These are phyloP conservation scores for Allium sativum DNA, from an alignment of 106 monocot genomes.

Conservation along the genomic window DNA sequence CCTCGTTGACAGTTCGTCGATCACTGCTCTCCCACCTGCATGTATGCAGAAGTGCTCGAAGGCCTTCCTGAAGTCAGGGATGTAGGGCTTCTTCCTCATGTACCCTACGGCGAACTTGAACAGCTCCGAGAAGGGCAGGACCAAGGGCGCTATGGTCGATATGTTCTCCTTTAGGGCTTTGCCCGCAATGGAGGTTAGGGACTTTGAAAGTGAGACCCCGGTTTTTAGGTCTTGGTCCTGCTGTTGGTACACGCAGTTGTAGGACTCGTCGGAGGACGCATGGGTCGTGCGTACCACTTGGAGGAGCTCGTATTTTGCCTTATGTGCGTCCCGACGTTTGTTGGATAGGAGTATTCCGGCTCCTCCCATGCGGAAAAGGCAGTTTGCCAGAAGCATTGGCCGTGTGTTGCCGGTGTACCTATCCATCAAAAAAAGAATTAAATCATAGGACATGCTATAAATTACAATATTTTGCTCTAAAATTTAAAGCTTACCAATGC, in stretches of 20 bases:
- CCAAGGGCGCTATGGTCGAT: constrained; percentile 52
- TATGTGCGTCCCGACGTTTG: not conserved
- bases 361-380: constrained; percentile 7
- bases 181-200: constrained; percentile 43
- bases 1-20: constrained; percentile 73
- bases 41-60: constrained; percentile 98
- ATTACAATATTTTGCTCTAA: not conserved
- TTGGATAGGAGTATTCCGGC: not conserved
- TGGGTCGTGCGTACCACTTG: constrained; percentile 70
- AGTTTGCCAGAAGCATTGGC: constrained; percentile 5
- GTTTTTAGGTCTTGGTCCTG: not conserved
- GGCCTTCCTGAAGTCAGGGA: constrained; percentile 81
- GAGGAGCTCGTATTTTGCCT: not conserved
- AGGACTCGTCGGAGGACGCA: constrained; percentile 49
- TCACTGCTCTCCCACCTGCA: constrained; percentile 72
- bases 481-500: not conserved
- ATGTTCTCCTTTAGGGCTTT: constrained; percentile 58
- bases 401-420: constrained; percentile 6
- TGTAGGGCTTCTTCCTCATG: constrained; percentile 43
- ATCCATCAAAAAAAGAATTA: not conserved
- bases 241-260: constrained; percentile 23
- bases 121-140: constrained; percentile 35
- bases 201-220: not conserved
- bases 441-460: not conserved
- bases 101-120: not conserved